Evolutionary conservation across 2,329 filamentous ascomycete species (phyloP).

Genomic region (Colletotrichum eremochloae): DNA sequence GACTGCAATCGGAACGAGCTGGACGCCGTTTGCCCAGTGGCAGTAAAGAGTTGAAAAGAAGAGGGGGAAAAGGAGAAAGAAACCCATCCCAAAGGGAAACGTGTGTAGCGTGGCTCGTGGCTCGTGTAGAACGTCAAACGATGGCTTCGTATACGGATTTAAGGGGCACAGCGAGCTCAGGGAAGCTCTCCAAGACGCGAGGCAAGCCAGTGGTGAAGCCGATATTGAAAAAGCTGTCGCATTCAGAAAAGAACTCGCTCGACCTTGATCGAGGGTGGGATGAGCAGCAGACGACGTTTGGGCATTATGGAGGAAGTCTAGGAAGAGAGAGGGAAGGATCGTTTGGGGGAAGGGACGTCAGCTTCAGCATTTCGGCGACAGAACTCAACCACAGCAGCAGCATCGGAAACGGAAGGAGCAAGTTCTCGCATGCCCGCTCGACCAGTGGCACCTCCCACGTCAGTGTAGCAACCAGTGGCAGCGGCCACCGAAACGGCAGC

Average conservation of each 20-base stretch:
- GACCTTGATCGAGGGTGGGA: slow-evolving; percentile 68
- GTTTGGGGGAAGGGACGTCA: slow-evolving; percentile 56
- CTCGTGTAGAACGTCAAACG: not conserved
- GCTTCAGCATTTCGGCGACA: slow-evolving; percentile 58
- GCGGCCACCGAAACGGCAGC: slow-evolving; percentile 59
- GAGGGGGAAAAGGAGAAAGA: not conserved
- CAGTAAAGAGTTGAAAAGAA: not conserved
- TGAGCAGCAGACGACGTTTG: slow-evolving; percentile 39
- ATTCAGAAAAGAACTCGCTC: slow-evolving; percentile 73
- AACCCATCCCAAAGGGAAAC: not conserved
- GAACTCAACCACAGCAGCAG: slow-evolving; percentile 47
- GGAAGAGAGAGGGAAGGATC: slow-evolving; percentile 46
- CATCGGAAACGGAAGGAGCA: slow-evolving; percentile 49
- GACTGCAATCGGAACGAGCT: not conserved
- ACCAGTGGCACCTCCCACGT: slow-evolving; percentile 70
- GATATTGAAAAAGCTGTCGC: slow-evolving; percentile 70
- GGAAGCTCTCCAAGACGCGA: slow-evolving; percentile 61
- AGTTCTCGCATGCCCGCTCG: slow-evolving; percentile 69
- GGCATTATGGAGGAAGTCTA: slow-evolving; percentile 41
- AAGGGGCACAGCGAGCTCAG: slow-evolving; percentile 47
- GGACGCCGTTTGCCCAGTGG: not conserved
- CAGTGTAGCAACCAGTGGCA: slow-evolving; percentile 68
- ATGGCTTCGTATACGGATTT: slow-evolving; percentile 56
- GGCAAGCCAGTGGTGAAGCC: slow-evolving; percentile 68
- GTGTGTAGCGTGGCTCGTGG: not conserved